Base-by-base conservation (phyloP, 805 yeast genomes). In the Myxozyma neglecta region DNA sequence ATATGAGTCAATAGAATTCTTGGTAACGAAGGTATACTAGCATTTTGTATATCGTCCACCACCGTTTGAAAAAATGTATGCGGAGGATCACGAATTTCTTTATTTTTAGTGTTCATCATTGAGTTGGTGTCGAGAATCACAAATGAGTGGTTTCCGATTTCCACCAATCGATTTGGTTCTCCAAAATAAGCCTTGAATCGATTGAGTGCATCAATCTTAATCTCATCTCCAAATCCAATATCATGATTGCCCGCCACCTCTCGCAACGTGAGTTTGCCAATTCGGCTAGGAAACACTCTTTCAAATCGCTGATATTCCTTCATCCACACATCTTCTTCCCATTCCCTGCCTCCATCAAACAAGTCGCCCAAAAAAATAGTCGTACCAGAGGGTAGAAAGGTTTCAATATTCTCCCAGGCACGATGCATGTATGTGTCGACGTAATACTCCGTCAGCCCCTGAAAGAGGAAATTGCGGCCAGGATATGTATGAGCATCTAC, bases 311-410 rank as follows among this genome's bases (percentile, higher is more conserved):
- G 70, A 69, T 81, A 86, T 73, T 94, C 98, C 13, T 79, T 75
- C 57, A 83, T 14, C 96, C 97, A 90, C 9, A 67, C 71, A 39
- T 80, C 80, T 64, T 83, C 84, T 44, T 82, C 83, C 93, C 96
- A 91, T 57, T 86, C 87, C 60, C 99, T 80, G 0, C 98, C 98
- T 11, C 97, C 97, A 75, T 94, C 99, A 72, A 93, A 88, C 68
- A 93, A 74, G 72, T 94, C 99, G 1, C 99, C 99, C 34, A 94
- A 75, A 71, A 90, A 93, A 5, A 93, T 74, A 4, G 85, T 84
- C 1, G 88, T 78, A 69, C 91, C 88, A 0, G 98, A 97, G 40
- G 84, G 83, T 56, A 94, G 78, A 1, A 75, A 65, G 7, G 75
- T 65, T 64, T 87, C 87, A 44, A 87, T 74, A 61, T 78, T 77